A percentile compares a stretch with the other conserved stretches of the same genome.
Conservation (phyloP, 2,329 filamentous ascomycete species). For the Triangularia setosa region DNA sequence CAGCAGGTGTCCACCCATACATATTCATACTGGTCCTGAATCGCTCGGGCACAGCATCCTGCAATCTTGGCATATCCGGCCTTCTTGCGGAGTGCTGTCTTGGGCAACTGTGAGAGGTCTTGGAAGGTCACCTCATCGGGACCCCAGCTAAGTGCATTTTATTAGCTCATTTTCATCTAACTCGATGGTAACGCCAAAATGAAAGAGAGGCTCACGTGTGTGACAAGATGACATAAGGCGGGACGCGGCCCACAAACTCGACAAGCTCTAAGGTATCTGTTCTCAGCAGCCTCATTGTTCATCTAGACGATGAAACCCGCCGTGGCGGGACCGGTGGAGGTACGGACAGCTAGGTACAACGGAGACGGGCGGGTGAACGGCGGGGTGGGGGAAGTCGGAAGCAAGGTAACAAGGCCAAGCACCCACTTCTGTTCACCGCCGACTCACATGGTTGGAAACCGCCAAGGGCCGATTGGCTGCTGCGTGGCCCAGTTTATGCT, state of each 20-base stretch:
- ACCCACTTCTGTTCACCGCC: background rate
- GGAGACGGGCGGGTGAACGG: background rate
- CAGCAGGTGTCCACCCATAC: slow-evolving; percentile 6
- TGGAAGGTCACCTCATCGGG: slow-evolving; percentile 15
- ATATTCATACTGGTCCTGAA: slow-evolving; percentile 3
- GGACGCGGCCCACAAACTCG: slow-evolving; percentile 12
- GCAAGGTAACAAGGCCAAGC: background rate
- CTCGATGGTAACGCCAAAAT: too few relatives aligned
- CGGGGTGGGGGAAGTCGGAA: background rate
- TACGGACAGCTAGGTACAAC: background rate
- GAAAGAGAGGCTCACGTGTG: slow-evolving; percentile 1
- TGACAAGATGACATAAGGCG: slow-evolving; percentile 13
- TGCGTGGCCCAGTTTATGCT: background rate
- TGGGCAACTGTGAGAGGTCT: slow-evolving; percentile 9
- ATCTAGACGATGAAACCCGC: background rate
- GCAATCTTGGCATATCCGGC: slow-evolving; percentile 13
- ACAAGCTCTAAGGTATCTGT: slow-evolving; percentile 15
- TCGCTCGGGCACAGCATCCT: slow-evolving; percentile 9
- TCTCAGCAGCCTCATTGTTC: slow-evolving; percentile 15
- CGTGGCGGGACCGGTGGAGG: background rate
- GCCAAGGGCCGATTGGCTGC: background rate
- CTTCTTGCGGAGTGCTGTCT: slow-evolving; percentile 12
- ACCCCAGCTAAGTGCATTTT: slow-evolving; percentile 1
- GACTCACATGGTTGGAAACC: background rate
- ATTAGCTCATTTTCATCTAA: background rate